Base-by-base conservation (phyloP, 306 rosid genomes). In the Abrus pulchellus region DNA sequence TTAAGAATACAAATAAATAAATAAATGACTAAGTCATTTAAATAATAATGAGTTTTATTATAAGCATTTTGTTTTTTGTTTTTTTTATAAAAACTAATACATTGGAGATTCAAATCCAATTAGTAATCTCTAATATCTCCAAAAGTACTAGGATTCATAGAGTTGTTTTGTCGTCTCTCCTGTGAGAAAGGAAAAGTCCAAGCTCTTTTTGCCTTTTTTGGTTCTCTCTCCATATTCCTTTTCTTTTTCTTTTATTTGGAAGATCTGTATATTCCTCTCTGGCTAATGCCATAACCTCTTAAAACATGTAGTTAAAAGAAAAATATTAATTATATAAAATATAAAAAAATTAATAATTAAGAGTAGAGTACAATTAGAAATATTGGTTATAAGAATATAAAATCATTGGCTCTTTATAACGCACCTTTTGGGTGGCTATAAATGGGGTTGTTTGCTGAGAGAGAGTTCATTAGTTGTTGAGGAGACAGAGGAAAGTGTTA, bases 381-480 rank as follows among this genome's bases (percentile, higher is more conserved):
- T 12, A 33, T 70, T n/a, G 44, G 45, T 13, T 12, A 52, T 6
- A n/a, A 49, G n/a, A 70, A 68, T 28, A 48, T 50, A 11, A 70
- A 33, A 72, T 38, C 61, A 5, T 67, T 40, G 33, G 66, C 5
- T 47, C 32, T 27, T 28, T 29, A 27, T 1, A 82, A 76, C 64
- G 63, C 48, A 40, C 33, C 7, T 68, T 82, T 49, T 76, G 56
- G 32, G 11, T 32, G 73, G 74, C 92, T 64, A 89, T 89, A 91
- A 85, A 91, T 47, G 84, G 76, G 45, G 53, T 20, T 41, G 68
- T 12, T 65, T n/a, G 33, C 60, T 33, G 2, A 9, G 57, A 55
- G 36, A 20, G 56, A 60, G 2, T 11, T 12, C 74, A 64, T 49
- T 65, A 47, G 7, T 27, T 4, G 63, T 20, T 67, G 67, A 61